These are phyloP conservation scores for Diaporthe citri DNA, from an alignment of 2,329 filamentous ascomycete genomes.

Conservation along the genomic window DNA sequence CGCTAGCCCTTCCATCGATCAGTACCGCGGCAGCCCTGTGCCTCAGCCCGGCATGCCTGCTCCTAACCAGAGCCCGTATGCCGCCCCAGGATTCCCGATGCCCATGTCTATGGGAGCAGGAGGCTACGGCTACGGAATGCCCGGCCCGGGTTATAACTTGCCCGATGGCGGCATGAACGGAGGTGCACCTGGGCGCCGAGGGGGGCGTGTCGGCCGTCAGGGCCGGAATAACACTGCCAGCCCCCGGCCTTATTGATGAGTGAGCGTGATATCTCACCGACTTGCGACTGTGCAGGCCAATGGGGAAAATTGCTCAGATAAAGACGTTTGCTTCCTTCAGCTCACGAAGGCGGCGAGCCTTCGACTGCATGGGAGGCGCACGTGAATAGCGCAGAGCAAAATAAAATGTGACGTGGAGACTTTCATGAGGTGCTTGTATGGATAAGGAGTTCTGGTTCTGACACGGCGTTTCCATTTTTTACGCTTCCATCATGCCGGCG, in stretches of 20 bases:
- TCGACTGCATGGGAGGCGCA: slow-evolving; percentile 16
- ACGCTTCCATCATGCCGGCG: slow-evolving; percentile 1
- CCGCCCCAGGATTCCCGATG: slow-evolving; percentile 63
- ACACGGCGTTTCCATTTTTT: slow-evolving; percentile 17
- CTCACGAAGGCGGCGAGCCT: background rate
- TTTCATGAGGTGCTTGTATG: slow-evolving; percentile 27
- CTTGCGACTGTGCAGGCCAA: background rate
- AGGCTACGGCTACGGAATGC: slow-evolving; percentile 57
- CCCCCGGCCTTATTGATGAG: slow-evolving; percentile 36
- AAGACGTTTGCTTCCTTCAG: background rate
- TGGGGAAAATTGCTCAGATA: background rate
- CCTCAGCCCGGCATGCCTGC: slow-evolving; percentile 52
- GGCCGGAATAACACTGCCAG: slow-evolving; percentile 39
- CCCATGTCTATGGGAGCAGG: slow-evolving; percentile 55
- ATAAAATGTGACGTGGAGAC: slow-evolving; percentile 16
- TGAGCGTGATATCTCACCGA: background rate
- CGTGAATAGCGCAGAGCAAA: slow-evolving; percentile 8
- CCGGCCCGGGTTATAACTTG: slow-evolving; percentile 37
- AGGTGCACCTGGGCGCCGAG: slow-evolving; percentile 35
- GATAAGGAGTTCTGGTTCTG: slow-evolving; percentile 19
- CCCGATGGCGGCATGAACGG: slow-evolving; percentile 39
- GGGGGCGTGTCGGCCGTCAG: slow-evolving; percentile 37
- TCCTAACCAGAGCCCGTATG: slow-evolving; percentile 59
- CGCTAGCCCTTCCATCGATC: slow-evolving; percentile 63
- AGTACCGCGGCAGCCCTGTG: slow-evolving; percentile 68